Base-by-base conservation (phyloP, 2,329 filamentous ascomycete species). In the Pyricularia sp. region DNA sequence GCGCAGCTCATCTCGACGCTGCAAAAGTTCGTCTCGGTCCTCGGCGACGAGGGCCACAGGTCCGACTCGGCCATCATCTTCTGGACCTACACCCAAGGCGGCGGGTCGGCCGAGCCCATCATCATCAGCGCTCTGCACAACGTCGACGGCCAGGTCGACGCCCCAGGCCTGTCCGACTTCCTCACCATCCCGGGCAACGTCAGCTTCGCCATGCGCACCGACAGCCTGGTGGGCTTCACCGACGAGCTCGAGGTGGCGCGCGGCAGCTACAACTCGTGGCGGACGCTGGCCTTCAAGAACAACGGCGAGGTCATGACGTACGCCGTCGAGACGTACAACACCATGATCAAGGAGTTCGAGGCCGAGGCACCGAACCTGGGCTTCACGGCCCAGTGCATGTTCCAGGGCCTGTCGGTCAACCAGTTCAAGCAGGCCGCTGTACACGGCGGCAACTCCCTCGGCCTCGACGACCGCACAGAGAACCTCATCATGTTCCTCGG, bases 241-340 rank as follows among this genome's bases (percentile, higher is more conserved):
- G 66, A 66, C 33, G 61, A 69, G 68, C 66, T 64, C 40, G 67
- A 65, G 28, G 53, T 65, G 55, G 40, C 61, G 71, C 33, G 60
- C 30, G 60, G 60, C 31, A 44, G 22, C 60, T 62, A 62, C 55
- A 73, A 75, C 60, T 70, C 71, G 1, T 78, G 76, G 76, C 76
- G 74, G 67, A 75, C 75, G 0, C 65, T 70, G 9, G 68, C 72
- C 0, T 73, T 77, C 67, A 73, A 75, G 63, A 77, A 77, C 65
- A 73, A 77, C 61, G 68, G 71, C 0, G 70, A 71, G 26, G 71
- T 77, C 6, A 68, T 78, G 22, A 65, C 68, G 31, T 74, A 75
- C 59, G 73, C 74, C 6, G 68, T 70, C 0, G 70, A 73, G 0
- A 70, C 73, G 63, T 74, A 74, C 67, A 10, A 44, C 30, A 10